These are phyloP conservation scores for Pseudogymnoascus sp. DNA, from an alignment of 2,329 filamentous ascomycete species.

Conservation along the genomic window DNA sequence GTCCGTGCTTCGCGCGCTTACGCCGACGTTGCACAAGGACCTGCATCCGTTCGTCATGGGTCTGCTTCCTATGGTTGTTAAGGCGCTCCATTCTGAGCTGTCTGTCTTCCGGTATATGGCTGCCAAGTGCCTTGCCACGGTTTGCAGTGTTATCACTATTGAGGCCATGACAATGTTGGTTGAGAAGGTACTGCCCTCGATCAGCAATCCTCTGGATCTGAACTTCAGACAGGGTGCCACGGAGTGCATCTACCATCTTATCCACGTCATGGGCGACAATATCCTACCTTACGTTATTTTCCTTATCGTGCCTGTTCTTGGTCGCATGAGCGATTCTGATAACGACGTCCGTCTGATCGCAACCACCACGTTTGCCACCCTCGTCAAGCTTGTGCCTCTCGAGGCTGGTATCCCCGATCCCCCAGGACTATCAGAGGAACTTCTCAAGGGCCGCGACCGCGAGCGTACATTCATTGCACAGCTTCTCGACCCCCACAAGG, in stretches of 20 bases:
- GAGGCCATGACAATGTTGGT: slow-evolving; percentile 95
- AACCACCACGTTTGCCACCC: slow-evolving; percentile 91
- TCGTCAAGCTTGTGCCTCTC: slow-evolving; percentile 93
- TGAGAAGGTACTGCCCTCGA: slow-evolving; percentile 82
- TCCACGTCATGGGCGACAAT: slow-evolving; percentile 93
- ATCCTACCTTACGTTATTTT: slow-evolving; percentile 98
- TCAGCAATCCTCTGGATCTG: slow-evolving; percentile 82
- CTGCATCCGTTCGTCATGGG: slow-evolving; percentile 74
- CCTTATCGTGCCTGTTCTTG: slow-evolving; percentile 91
- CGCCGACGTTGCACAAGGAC: slow-evolving; percentile 74
- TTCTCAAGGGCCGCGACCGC: slow-evolving; percentile 82
- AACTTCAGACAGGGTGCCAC: slow-evolving; percentile 87
- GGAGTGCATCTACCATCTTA: slow-evolving; percentile 92
- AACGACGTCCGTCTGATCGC: slow-evolving; percentile 90
- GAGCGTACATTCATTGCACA: slow-evolving; percentile 96
- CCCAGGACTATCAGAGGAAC: slow-evolving; percentile 78
- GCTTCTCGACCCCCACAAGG: slow-evolving; percentile 92
- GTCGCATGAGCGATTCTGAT: slow-evolving; percentile 97
- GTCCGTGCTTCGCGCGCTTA: slow-evolving; percentile 83
- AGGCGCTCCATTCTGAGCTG: slow-evolving; percentile 75
- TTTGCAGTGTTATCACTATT: slow-evolving; percentile 93
- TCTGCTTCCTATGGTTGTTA: slow-evolving; percentile 77
- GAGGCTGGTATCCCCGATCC: slow-evolving; percentile 97
- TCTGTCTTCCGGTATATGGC: slow-evolving; percentile 95
- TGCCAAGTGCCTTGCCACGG: slow-evolving; percentile 92